Conservation (phyloP, 352 stramenopile species). For the Globisporangium echinulatum region DNA sequence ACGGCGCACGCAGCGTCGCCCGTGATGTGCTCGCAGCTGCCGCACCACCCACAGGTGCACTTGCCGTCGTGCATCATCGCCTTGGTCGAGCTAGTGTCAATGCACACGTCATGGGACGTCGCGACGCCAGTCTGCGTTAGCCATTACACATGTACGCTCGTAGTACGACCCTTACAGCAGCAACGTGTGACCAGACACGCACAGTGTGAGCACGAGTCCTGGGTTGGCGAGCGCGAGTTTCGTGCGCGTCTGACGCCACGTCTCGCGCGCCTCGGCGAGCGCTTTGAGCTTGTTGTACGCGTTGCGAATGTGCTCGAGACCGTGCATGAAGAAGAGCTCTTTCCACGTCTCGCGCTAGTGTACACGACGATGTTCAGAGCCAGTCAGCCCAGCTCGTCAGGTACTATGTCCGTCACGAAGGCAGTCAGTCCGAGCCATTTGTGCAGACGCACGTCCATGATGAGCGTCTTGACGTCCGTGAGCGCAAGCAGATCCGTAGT, state of each 20-base stretch:
- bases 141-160: no score
- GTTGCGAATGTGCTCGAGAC: slow-evolving; percentile 54
- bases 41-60: slow-evolving; percentile 76
- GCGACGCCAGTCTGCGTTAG: no score
- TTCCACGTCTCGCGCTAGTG: slow-evolving; percentile 53
- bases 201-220: slow-evolving; percentile 66
- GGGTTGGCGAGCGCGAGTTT: slow-evolving; percentile 69
- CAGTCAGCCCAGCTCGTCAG: neutral
- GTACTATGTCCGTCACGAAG: no score
- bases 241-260: slow-evolving; percentile 69
- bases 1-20: slow-evolving; percentile 37
- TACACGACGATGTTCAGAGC: neutral
- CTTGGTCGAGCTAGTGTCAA: slow-evolving; percentile 48
- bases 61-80: slow-evolving; percentile 83
- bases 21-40: slow-evolving; percentile 65
- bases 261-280: slow-evolving; percentile 59
- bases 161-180: no score
- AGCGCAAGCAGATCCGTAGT: slow-evolving; percentile 58
- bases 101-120: no score
- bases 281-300: slow-evolving; percentile 49
- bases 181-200: neutral
- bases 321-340: slow-evolving; percentile 73
- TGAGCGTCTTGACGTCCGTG: slow-evolving; percentile 72
- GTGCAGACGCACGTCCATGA: slow-evolving; percentile 58
- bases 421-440: no score